A percentile compares a stretch with the other conserved stretches of the same genome.
Evolutionary conservation across 257 asterid genomes (phyloP).

Genomic region (Salvia splendens): DNA sequence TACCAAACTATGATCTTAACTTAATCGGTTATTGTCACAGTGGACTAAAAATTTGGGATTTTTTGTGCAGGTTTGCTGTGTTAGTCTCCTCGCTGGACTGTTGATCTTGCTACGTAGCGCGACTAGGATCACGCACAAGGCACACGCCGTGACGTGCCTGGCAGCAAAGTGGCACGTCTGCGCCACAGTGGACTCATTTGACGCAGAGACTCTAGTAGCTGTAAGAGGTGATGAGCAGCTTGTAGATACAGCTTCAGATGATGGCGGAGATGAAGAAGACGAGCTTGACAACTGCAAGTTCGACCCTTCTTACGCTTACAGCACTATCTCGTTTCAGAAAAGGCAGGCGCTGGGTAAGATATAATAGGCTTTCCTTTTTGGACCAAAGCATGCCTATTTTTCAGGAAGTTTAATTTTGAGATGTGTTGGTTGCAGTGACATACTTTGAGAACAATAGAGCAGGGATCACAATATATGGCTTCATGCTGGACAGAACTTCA

Average conservation of each 20-base stretch:
- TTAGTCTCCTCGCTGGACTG: constrained; percentile 86
- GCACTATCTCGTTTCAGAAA: constrained; percentile 90
- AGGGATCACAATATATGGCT: constrained; percentile 83
- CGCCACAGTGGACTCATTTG: constrained; percentile 81
- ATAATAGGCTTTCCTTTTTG: not conserved
- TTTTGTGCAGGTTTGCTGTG: constrained; percentile 66
- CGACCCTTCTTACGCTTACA: constrained; percentile 60
- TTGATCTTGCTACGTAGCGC: constrained; percentile 83
- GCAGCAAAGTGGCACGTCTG: constrained; percentile 97
- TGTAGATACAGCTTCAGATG: constrained; percentile 47
- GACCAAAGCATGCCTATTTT: no score
- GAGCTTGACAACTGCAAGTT: constrained; percentile 75
- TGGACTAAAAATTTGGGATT: no score
- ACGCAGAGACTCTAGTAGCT: constrained; percentile 60
- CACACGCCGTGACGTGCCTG: constrained; percentile 77
- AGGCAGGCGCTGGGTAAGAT: constrained; percentile 87
- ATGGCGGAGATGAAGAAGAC: constrained; percentile 91
- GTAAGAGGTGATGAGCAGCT: constrained; percentile 35
- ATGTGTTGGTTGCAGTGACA: constrained; percentile 47
- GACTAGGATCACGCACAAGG: constrained; percentile 86
- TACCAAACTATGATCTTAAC: no score
- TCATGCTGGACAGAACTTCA: constrained; percentile 77
- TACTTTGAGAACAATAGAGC: constrained; percentile 90
- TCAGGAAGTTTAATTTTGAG: no score
- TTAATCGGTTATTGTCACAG: no score